Base-by-base conservation (phyloP, 1,284 basidiomycete species). In the Ceratobasidium theobromae region DNA sequence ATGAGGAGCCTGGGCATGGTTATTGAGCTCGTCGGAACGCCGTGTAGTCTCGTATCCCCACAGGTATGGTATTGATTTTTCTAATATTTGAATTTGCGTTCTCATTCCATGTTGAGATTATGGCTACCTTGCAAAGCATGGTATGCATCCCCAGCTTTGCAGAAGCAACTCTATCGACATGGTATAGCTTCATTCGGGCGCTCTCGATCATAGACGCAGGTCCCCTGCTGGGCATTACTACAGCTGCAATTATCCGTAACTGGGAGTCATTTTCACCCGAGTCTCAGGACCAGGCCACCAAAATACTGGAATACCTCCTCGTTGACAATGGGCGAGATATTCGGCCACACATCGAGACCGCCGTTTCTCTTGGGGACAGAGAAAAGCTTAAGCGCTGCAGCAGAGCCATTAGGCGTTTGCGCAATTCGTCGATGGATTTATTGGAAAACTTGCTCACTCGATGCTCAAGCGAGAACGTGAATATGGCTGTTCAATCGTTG, bases 91-190 rank as follows among this genome's bases (percentile, higher is more conserved):
- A 30, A 46, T 28, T 5, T 23, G 14, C 28, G 32, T 1, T 5
- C 35, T 12, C 41, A 43, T 28, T 49, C 9, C 25, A 25, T 66
- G 72, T 58, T 14, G 71, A 97, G 93, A 89, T 99, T 71, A 94
- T 99, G 88, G 94, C 96, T 0, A 94, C 91, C n/a, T 82, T 99
- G 45, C 96, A 98, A 77, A 93, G 91, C 18, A 92, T 89, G 75
- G 81, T 98, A 5, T 78, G 81, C 45, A 80, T 88, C 8, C 82
- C 84, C 0, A 88, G 89, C 65, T 80, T 99, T 3, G 84, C 91
- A 0, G 84, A 89, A 66, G 86, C 87, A 3, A 91, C 93, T 0
- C 80, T 99, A 1, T 79, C 85, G 41, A 92, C 88, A 53, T 98
- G 95, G 95, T 77, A 83, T 65, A 80, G 79, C 18, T 97, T 98